phyloP scores from a whole-genome alignment of 148 eudicot genomes.

The Oxyria digyna region DNA sequence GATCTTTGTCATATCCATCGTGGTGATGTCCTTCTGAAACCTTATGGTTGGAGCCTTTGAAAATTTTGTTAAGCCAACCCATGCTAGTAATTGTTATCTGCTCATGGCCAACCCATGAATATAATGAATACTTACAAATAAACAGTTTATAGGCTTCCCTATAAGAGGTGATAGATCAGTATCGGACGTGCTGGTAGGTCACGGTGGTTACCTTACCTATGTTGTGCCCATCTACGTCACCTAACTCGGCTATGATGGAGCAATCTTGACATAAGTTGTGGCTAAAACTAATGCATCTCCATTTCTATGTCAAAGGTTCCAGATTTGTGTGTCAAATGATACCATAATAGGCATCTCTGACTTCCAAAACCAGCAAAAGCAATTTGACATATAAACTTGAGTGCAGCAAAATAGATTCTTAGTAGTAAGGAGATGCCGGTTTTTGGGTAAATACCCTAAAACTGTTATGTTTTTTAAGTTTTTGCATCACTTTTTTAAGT shows the following conservation, averaged over 20 bases:
- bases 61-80: conserved; percentile 88
- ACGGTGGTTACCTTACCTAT: too few relatives aligned
- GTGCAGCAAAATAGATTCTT: background rate
- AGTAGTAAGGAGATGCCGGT: too few relatives aligned
- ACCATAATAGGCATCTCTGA: background rate
- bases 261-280: too few relatives aligned
- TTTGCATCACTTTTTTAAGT: too few relatives aligned
- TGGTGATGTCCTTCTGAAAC: conserved; percentile 41
- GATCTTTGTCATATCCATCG: conserved; percentile 31
- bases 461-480: too few relatives aligned
- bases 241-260: too few relatives aligned
- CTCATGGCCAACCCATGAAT: conserved; percentile 6
- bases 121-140: too few relatives aligned
- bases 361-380: conserved; percentile 5
- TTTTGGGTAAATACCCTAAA: too few relatives aligned
- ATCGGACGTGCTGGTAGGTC: too few relatives aligned
- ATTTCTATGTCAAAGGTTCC: too few relatives aligned
- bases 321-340: background rate
- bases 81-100: conserved; percentile 14
- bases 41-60: conserved; percentile 60
- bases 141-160: background rate
- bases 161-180: background rate
- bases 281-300: too few relatives aligned
- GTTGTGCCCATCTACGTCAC: too few relatives aligned
- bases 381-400: background rate